Evolutionary conservation across 2,329 filamentous ascomycete genomes (phyloP).

Genomic region (Colletotrichum theobromicola): DNA sequence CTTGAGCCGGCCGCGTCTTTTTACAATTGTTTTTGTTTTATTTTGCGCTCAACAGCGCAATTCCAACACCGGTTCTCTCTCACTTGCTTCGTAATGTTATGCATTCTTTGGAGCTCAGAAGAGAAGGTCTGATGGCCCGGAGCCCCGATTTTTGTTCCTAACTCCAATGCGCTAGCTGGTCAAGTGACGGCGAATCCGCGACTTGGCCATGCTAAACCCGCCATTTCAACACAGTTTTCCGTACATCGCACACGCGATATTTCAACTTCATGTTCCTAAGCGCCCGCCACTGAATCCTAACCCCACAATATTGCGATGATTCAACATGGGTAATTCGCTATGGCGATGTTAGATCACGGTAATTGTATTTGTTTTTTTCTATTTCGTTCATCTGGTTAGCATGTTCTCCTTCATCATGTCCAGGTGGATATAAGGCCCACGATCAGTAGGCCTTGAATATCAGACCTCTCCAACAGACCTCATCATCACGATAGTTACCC

Average conservation of each 20-base stretch:
- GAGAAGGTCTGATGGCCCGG: neutral
- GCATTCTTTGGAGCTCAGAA: neutral
- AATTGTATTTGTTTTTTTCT: neutral
- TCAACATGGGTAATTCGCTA: neutral
- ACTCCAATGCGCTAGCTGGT: neutral
- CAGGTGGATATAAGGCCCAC: neutral
- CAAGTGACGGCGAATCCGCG: neutral
- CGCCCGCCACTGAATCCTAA: neutral
- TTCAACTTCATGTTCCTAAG: neutral
- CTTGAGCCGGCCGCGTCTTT: neutral
- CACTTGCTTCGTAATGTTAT: neutral
- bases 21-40: neutral
- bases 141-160: neutral
- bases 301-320: neutral
- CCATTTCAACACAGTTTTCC: neutral
- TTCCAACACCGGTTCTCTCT: neutral
- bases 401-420: no score
- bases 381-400: neutral
- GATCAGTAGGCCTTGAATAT: neutral
- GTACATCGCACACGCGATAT: neutral
- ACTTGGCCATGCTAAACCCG: neutral
- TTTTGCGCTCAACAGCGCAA: neutral
- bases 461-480: neutral
- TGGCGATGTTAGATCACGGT: neutral
- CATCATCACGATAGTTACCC: neutral